Evolutionary conservation across 2,329 filamentous ascomycete genomes (phyloP).

Genomic region (Spiromastix sp.): DNA sequence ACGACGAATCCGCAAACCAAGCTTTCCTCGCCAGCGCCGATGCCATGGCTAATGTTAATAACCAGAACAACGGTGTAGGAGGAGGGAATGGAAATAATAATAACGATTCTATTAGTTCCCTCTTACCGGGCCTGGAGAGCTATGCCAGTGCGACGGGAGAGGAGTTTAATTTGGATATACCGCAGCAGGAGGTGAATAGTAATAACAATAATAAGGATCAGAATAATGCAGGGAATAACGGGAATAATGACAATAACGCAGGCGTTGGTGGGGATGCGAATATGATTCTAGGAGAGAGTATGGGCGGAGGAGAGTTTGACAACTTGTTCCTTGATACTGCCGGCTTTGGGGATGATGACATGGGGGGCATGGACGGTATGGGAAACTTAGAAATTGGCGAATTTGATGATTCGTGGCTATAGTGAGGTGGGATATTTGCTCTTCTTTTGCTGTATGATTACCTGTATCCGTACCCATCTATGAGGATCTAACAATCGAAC

Average conservation of each 20-base stretch:
- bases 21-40: slow-evolving; percentile 27
- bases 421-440: too few species aligned
- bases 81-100: slow-evolving; percentile 11
- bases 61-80: slow-evolving; percentile 8
- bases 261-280: slow-evolving; percentile 7
- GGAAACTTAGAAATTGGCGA: slow-evolving; percentile 31
- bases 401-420: slow-evolving; percentile 32
- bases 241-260: neutral
- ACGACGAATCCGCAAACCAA: slow-evolving; percentile 28
- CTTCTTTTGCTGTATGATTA: too few species aligned
- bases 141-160: slow-evolving; percentile 25
- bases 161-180: slow-evolving; percentile 28
- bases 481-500: too few species aligned
- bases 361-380: slow-evolving; percentile 24
- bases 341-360: slow-evolving; percentile 28
- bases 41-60: slow-evolving; percentile 13
- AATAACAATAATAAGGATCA: slow-evolving; percentile 12
- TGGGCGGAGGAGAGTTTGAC: slow-evolving; percentile 24
- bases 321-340: slow-evolving; percentile 34
- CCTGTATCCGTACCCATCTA: too few species aligned
- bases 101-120: slow-evolving; percentile 15
- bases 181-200: slow-evolving; percentile 12
- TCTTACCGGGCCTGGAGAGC: slow-evolving; percentile 22
- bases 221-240: slow-evolving; percentile 17
- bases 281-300: slow-evolving; percentile 13